Evolutionary conservation across 129 eudicot genomes (phyloP).

Genomic region (Logfia minima): DNA sequence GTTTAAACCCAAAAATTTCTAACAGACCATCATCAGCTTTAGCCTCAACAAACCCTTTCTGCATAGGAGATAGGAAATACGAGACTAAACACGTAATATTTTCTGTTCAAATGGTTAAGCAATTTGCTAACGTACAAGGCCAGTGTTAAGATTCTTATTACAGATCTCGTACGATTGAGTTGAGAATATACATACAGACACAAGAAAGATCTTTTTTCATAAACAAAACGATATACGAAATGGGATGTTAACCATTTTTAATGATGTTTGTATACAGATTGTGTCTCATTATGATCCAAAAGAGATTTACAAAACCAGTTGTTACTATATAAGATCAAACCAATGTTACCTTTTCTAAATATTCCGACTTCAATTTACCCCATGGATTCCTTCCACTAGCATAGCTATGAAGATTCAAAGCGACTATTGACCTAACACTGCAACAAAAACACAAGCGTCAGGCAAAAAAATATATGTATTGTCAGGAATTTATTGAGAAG

Average conservation of each 20-base stretch:
- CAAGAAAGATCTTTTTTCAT: not conserved
- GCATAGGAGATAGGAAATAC: conserved; percentile 12
- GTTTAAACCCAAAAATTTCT: conserved; percentile 93
- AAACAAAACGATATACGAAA: not conserved
- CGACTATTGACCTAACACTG: conserved; percentile 94
- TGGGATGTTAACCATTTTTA: too few relatives aligned
- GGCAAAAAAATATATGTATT: not conserved
- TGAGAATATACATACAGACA: not conserved
- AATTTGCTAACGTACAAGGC: not conserved
- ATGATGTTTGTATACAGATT: too few relatives aligned
- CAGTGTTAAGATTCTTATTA: not conserved
- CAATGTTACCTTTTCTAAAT: conserved; percentile 73
- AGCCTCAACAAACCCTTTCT: conserved; percentile 98
- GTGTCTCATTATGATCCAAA: not conserved
- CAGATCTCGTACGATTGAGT: not conserved
- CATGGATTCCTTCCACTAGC: conserved; percentile 98
- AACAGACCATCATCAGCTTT: conserved; percentile 82
- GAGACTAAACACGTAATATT: not conserved
- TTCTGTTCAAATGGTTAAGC: not conserved
- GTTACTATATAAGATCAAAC: not conserved
- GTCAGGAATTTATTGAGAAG: not conserved
- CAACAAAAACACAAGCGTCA: conserved; percentile 15
- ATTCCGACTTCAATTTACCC: conserved; percentile 85
- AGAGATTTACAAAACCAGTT: not conserved
- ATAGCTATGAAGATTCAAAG: conserved; percentile 87